Base-by-base conservation (phyloP, 768 basidiomycete genomes). In the Tubosaeta brunneosetosa region DNA sequence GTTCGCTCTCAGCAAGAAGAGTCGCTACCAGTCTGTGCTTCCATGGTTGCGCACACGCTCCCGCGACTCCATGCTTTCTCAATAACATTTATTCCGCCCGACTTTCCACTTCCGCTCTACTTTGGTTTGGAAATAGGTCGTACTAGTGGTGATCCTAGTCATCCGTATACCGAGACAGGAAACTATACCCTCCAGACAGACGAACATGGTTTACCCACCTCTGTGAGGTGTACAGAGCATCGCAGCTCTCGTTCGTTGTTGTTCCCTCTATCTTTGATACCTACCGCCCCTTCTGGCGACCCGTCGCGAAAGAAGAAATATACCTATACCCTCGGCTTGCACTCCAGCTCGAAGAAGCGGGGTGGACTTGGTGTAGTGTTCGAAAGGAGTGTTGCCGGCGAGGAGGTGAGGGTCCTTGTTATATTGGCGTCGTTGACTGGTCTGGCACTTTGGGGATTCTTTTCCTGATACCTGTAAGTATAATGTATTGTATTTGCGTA, bases 1-100 rank as follows among this genome's bases (percentile, higher is more conserved):
- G 86, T 90, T 55, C 80, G 78, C 61, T 81, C 83, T 54, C 80
- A 81, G 27, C 82, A 83, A 32, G 85, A 88, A 54, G 81, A 81
- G 50, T 66, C 80, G 3, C 77, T 89, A 45, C 68, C 78, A 8
- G 64, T 73, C 25, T 81, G 85, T 49, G 86, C 85, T 13, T 70
- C 74, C 4, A 80, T 79, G 32, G 80, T 90, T 52, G 85, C 85
- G 13, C 79, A 71, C 54, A 71, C 74, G 29, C 86, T 86, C 58
- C 88, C 88, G 0, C 84, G 84, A 26, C 73, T 90, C n/a, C 67
- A 73, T 22, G 69, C 74, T 19, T 89, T 89, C 69, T 74, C 75
- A 12, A 75, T 90, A 47, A 78, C 82, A 2, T 87, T 86, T 68
- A 78, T 89, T 45, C 78, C 84, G 0, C 75, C 77, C 58, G 78